phyloP scores from a whole-genome alignment of 495 filamentous ascomycete species.

The Hypoxylon cercidicola region DNA sequence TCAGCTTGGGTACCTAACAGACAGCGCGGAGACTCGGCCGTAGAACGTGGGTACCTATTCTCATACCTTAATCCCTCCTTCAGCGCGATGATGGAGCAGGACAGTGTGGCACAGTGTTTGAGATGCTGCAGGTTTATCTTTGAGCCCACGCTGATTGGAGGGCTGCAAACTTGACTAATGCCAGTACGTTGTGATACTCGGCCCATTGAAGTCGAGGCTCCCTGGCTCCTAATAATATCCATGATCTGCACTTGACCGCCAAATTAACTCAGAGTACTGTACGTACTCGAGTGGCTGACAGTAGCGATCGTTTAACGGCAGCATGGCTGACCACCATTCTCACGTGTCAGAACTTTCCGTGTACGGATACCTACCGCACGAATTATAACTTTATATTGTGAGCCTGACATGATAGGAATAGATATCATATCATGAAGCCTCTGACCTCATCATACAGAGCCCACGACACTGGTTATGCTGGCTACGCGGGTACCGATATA shows the following conservation, averaged over 20 bases:
- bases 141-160: constrained; percentile 42
- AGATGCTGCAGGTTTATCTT: constrained; percentile 49
- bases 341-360: constrained; percentile 15
- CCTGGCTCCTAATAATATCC: constrained; percentile 13
- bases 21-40: no score
- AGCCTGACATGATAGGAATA: neutral
- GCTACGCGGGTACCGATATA: neutral
- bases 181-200: constrained; percentile 30
- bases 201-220: constrained; percentile 29
- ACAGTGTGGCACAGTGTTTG: constrained; percentile 47
- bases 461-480: constrained; percentile 8
- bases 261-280: constrained; percentile 28
- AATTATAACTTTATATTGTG: constrained; percentile 2
- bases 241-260: constrained; percentile 31
- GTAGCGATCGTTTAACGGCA: neutral
- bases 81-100: constrained; percentile 31
- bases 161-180: constrained; percentile 30
- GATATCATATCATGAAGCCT: no score
- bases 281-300: neutral
- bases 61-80: neutral
- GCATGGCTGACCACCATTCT: constrained; percentile 13
- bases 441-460: constrained; percentile 26
- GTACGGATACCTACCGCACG: constrained; percentile 2
- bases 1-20: no score
- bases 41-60: no score